Evolutionary conservation across 2,329 filamentous ascomycete species (phyloP).

Genomic region (Monosporascus sp.): DNA sequence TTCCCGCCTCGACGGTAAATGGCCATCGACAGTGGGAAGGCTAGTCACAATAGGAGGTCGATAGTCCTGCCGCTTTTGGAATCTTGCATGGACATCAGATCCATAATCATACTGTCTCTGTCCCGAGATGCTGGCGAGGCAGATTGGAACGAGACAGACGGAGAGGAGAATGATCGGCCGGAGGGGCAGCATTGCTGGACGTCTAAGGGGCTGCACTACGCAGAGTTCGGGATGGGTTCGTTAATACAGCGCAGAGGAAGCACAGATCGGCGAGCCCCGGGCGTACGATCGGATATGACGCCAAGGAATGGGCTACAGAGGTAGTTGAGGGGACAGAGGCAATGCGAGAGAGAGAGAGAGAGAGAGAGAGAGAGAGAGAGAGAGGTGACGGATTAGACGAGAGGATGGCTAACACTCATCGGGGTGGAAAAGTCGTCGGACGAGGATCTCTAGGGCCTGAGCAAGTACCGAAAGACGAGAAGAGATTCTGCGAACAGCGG

Average conservation of each 20-base stretch:
- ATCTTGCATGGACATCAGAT: conserved; percentile 32
- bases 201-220: background rate
- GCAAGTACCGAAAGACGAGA: background rate
- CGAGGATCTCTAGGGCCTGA: background rate
- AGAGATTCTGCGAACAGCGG: background rate
- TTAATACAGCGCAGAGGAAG: background rate
- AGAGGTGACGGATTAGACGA: background rate
- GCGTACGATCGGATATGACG: background rate
- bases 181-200: conserved; percentile 6
- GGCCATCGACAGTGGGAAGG: conserved; percentile 35
- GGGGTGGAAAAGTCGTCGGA: too few relatives aligned
- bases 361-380: background rate
- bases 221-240: background rate
- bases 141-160: conserved; percentile 1
- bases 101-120: conserved; percentile 45
- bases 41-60: conserved; percentile 35
- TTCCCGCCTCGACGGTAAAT: conserved; percentile 52
- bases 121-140: conserved; percentile 3
- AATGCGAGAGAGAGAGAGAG: background rate
- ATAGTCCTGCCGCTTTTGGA: conserved; percentile 35
- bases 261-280: background rate
- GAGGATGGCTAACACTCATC: background rate
- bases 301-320: background rate
- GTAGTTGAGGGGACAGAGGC: background rate
- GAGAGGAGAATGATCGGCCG: conserved; percentile 3